Evolutionary conservation across 768 basidiomycete genomes (phyloP), one percentile per base, ranked within the genome.

Genomic region (Hirschioporus abietinus): DNA sequence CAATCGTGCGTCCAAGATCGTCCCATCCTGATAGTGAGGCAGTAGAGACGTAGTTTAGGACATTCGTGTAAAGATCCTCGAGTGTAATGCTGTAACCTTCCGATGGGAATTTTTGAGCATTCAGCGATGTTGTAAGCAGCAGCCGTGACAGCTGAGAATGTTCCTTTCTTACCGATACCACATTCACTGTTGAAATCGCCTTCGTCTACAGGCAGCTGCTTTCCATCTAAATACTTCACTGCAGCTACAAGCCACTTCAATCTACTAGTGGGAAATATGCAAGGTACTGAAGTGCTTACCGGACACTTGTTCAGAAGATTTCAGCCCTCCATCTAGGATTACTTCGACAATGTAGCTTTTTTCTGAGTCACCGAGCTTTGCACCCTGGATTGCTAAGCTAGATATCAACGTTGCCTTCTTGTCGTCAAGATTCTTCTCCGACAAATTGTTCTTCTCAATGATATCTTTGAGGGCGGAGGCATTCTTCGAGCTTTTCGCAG

Each of bases 271-370:
- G 24, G 35, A n/a, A 57, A 35, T 36, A 23, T 35, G 35, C 35
- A 62, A 70, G 23, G 59, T 57, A 35, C 27, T 63, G 12, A 42
- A 34, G 10, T 17, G 76, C 88, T 71, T 72, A 95, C 96, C 96
- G 64, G 85, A 81, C 26, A 97, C 87, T 81, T 98, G 96, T 75
- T 98, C 96, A 2, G 86, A 83, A 35, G 84, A 86, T 77, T 89
- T 92, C 66, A 99, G 76, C 69, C 85, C 85, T 24, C 85, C 88
- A 65, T 88, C 84, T n/a, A 87, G 74, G 71, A 99, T 88, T 68
- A 82, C 86, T n/a, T 79, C 75, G 42, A 93, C 81, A 20, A 90
- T 78, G 76, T 87, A 93, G 60, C 78, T 80, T 68, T 84, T 82
- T 74, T 86, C 86, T n/a, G 77, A 78, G 35, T 81, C 78, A 5